Base-by-base conservation (phyloP, 164 flowering plant species). In the Tetracentron sinense region DNA sequence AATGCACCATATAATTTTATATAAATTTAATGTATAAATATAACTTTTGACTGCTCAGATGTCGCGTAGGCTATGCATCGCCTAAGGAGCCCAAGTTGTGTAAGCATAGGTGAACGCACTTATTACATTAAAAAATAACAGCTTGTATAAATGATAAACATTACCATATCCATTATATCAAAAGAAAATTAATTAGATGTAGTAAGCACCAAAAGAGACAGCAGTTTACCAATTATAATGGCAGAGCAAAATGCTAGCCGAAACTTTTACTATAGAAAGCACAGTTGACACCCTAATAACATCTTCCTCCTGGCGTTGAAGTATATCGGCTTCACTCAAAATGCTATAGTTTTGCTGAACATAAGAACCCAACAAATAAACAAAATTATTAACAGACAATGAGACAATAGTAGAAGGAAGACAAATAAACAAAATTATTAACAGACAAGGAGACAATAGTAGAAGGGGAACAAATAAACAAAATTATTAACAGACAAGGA, bases 221-320 rank as follows among this genome's bases (percentile, higher is more conserved):
- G 22, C 29, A 46, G 48, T 28, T 70, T 79, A 86, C 89, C 96
- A 89, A 54, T 87, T 81, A 60, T 76, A 85, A 66, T 85, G 74
- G 38, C 81, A 79, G 26, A 83, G 76, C 49, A 83, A 73, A 29
- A 81, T 74, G 61, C 81, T 60, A 53, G 88, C 85, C n/a, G 77
- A 65, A 42, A 49, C 88, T 68, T 75, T 71, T 35, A 85, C 52
- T 29, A 83, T 72, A 14, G 82, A 79, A 54, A 81, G 82, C 26
- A 81, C 83, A 19, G 79, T 69, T 17, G 85, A 79, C 44, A 83
- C 54, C 42, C 44, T 81, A 7, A 64, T 57, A 31, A 81, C 78
- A 70, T 78, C 82, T 44, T 76, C 83, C 61, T 81, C 82, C 59
- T 83, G 85, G 17, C 64, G 78, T 20, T 44, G 74, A 0, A 52